Percentiles rank a stretch among this genome's conserved stretches.
Evolutionary conservation across 441 rosid genomes (phyloP).

Genomic region (Croton laevigatus): DNA sequence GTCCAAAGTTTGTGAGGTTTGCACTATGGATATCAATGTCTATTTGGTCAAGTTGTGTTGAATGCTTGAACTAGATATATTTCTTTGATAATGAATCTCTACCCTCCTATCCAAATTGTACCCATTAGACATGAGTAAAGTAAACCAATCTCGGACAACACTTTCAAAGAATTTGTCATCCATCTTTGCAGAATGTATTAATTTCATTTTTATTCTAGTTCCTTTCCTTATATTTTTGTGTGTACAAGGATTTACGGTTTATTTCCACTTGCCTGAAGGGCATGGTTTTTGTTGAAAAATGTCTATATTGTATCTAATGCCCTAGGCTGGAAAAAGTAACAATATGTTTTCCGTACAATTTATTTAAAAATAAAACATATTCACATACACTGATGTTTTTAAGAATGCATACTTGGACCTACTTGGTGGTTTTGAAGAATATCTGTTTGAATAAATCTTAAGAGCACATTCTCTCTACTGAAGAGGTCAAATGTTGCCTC

Average conservation of each 20-base stretch:
- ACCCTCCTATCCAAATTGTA: neutral
- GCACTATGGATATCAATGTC: neutral
- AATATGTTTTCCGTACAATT: neutral
- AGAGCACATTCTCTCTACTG: neutral
- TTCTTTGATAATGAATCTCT: neutral
- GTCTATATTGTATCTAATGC: neutral
- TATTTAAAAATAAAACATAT: neutral
- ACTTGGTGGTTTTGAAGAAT: neutral
- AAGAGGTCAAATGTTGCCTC: neutral
- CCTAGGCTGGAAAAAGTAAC: neutral
- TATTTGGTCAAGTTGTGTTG: neutral
- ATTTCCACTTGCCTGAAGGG: neutral
- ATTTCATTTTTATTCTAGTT: neutral
- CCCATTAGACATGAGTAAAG: neutral
- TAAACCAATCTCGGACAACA: neutral
- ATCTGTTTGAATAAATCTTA: neutral
- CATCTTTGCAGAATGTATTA: neutral
- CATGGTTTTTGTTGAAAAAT: neutral
- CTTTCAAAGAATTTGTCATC: neutral
- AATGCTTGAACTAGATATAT: constrained; percentile 7
- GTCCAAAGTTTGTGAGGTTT: neutral
- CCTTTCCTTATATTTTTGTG: neutral
- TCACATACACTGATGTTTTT: too few species aligned
- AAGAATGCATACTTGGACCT: neutral
- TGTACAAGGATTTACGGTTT: neutral